Base-by-base conservation (phyloP, 1,284 basidiomycete genomes). In the Ceratobasidium sp. region DNA sequence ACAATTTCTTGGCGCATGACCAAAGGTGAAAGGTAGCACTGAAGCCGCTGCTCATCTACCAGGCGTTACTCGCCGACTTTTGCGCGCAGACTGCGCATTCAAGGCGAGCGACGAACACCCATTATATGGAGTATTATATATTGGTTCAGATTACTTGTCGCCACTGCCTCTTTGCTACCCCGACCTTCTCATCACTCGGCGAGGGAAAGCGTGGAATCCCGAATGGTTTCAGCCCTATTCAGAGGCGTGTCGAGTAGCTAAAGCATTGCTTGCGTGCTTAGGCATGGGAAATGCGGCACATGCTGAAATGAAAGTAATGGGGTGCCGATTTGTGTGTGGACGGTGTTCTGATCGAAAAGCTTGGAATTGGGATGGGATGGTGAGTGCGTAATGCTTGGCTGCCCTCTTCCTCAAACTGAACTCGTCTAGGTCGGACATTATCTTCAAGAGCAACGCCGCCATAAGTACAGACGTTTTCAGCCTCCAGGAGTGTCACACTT, bases 11-110 rank as follows among this genome's bases (percentile, higher is more conserved):
- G n/a, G n/a, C n/a, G n/a, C n/a, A n/a, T n/a, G n/a, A n/a, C n/a
- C n/a, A n/a, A n/a, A n/a, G n/a, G n/a, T n/a, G n/a, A n/a, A n/a
- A n/a, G n/a, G n/a, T n/a, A n/a, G n/a, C n/a, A n/a, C n/a, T n/a
- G n/a, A n/a, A n/a, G n/a, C n/a, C n/a, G n/a, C n/a, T n/a, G n/a
- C n/a, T n/a, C n/a, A n/a, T n/a, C n/a, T n/a, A n/a, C n/a, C n/a
- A n/a, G 6, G 18, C 6, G 26, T 56, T 56, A 4, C 6, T 56
- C 15, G 15, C 53, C n/a, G n/a, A n/a, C n/a, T n/a, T n/a, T n/a
- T n/a, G n/a, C n/a, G 58, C 23, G 58, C 58, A 12, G 58, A 60
- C 33, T 60, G 58, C 58, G 58, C 28, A 13, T 60, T 60, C 58
- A 60, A 26, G 33, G 58, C 26, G 23, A 60, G 23, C 7, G 33